A percentile compares a stretch with the other conserved stretches of the same genome.
Evolutionary conservation across 1,139 yeast species (phyloP).

Genomic region (Yamadazyma sp.): DNA sequence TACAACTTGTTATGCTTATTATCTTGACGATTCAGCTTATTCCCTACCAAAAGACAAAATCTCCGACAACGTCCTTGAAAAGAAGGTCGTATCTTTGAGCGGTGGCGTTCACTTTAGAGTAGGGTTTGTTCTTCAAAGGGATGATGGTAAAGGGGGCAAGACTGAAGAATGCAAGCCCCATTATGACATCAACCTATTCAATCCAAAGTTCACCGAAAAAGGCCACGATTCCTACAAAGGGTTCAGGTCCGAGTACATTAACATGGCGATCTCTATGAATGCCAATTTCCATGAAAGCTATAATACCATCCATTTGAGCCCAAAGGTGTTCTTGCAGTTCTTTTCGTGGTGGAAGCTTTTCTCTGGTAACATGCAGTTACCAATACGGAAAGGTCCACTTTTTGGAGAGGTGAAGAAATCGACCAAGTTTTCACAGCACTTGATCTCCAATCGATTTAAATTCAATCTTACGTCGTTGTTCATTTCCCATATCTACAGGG

Average conservation of each 20-base stretch:
- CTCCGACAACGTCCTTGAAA: conserved; percentile 29
- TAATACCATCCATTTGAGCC: conserved; percentile 44
- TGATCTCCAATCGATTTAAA: conserved; percentile 41
- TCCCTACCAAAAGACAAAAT: conserved; percentile 3
- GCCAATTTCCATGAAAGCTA: conserved; percentile 47
- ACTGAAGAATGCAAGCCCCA: conserved; percentile 66
- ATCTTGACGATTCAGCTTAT: conserved; percentile 31
- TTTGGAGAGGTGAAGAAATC: conserved; percentile 39
- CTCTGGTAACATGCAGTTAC: conserved; percentile 43
- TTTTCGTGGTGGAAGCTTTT: conserved; percentile 49
- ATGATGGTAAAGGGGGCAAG: conserved; percentile 32
- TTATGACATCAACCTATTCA: conserved; percentile 60
- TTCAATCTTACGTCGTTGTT: conserved; percentile 41
- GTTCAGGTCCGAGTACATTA: conserved; percentile 42
- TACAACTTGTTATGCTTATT: conserved; percentile 53
- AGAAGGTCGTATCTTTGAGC: conserved; percentile 54
- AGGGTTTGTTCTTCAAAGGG: conserved; percentile 60
- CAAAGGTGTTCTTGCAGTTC: conserved; percentile 39
- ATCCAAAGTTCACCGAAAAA: conserved; percentile 58
- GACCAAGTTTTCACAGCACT: conserved; percentile 44
- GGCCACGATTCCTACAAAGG: conserved; percentile 41
- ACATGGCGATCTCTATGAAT: conserved; percentile 51
- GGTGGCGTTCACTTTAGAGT: conserved; percentile 63
- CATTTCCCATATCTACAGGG: conserved; percentile 41
- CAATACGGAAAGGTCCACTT: conserved; percentile 38